Evolutionary conservation across 2,329 filamentous ascomycete species (phyloP), one percentile per base, ranked within the genome.

Genomic region (Ophiostoma populinum): DNA sequence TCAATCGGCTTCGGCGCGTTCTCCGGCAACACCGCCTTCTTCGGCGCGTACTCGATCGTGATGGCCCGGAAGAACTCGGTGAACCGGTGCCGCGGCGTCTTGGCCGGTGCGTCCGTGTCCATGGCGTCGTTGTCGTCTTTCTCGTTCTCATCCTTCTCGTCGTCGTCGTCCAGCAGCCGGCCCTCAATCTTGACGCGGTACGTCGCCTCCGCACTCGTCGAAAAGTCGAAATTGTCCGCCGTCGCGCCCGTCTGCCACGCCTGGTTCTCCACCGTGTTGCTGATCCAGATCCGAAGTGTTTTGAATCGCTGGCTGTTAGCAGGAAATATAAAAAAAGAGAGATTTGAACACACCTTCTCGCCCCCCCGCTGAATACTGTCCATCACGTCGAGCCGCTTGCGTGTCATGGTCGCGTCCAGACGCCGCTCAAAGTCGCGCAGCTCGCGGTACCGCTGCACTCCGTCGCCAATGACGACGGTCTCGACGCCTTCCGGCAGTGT

Each of bases 101-200:
- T 46, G 37, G 47, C 39, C 11, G 52, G 39, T 28, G 55, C 60
- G 47, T 75, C 72, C 38, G 72, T 65, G n/a, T 76, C 71, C 69
- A 73, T 75, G 32, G 58, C 59, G 41, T 67, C 61, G 11, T 58
- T 59, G 42, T 67, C 61, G 12, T 51, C 52, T 39, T 68, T 63
- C 11, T 34, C 36, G 9, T 16, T 19, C 26, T 35, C 22, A 10
- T 17, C 19, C 17, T 19, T 20, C 8, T n/a, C 63, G 28, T 68
- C 64, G 12, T 71, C 63, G 36, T 81, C 75, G 43, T 85, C 80
- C 17, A 95, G 63, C 35, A 95, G 59, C 20, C 78, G 72, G 27
- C 83, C 90, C 56, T 94, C 82, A 42, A 98, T 87, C 59, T 86
- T 92, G 45, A 98, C 82, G 38, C 77, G 74, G 53, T 86, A 98